Percentiles rank a stretch among this genome's conserved stretches.
phyloP scores from a whole-genome alignment of 495 filamentous ascomycete species.

The Penicillium goetzii region DNA sequence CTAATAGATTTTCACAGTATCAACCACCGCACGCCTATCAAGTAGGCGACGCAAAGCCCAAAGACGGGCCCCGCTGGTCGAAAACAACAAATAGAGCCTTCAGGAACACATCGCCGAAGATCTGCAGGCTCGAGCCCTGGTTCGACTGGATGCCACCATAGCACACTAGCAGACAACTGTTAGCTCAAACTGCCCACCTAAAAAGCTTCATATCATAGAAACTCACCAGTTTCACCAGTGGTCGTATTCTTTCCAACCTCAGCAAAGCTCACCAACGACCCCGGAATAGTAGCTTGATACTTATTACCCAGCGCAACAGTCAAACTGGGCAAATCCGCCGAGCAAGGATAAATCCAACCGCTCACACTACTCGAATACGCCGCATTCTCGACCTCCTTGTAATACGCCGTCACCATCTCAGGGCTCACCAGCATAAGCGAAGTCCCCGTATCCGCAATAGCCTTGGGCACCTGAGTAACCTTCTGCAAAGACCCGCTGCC shows the following conservation, averaged over 20 bases:
- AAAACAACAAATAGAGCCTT: slow-evolving; percentile 82
- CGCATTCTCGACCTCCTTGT: slow-evolving; percentile 62
- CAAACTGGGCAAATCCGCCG: slow-evolving; percentile 64
- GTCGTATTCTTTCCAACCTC: slow-evolving; percentile 52
- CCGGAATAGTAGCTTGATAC: slow-evolving; percentile 66
- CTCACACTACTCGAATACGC: slow-evolving; percentile 49
- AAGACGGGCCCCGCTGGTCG: slow-evolving; percentile 56
- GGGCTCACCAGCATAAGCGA: slow-evolving; percentile 72
- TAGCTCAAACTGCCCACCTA: slow-evolving; percentile 51
- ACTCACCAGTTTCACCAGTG: slow-evolving; percentile 45
- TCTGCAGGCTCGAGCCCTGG: slow-evolving; percentile 58
- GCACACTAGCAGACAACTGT: slow-evolving; percentile 54
- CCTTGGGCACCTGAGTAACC: slow-evolving; percentile 37
- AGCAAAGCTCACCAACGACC: slow-evolving; percentile 67
- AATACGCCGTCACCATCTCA: slow-evolving; percentile 63
- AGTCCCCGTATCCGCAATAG: slow-evolving; percentile 75
- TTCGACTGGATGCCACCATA: slow-evolving; percentile 74
- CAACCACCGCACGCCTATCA: slow-evolving; percentile 10
- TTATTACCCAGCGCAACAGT: slow-evolving; percentile 63
- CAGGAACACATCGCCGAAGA: slow-evolving; percentile 81
- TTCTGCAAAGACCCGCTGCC: slow-evolving; percentile 43
- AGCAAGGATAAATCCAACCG: slow-evolving; percentile 71
- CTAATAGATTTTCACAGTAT: slow-evolving; percentile 1
- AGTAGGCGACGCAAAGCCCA: slow-evolving; percentile 39
- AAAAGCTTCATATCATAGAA: slow-evolving; percentile 5